Conservation (phyloP, 208 protist genomes). For the Balamuthia mandrillaris region DNA sequence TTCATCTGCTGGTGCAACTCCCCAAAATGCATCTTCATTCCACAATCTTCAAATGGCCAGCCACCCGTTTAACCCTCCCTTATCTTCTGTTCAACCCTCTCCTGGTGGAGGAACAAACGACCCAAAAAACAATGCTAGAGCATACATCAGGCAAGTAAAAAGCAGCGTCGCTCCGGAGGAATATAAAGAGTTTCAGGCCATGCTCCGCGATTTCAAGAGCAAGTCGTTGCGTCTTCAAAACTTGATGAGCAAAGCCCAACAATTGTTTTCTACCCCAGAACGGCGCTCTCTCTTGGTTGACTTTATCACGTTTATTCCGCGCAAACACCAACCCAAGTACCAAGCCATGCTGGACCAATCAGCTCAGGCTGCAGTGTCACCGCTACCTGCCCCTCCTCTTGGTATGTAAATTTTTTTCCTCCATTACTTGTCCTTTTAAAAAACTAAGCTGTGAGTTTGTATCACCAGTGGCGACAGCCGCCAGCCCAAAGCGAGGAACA, state of each 20-base stretch:
- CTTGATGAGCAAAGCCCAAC: neutral
- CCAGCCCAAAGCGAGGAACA: neutral
- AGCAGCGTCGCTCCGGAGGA: neutral
- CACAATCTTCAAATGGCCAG: no score
- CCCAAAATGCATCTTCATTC: no score
- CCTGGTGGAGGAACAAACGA: no score
- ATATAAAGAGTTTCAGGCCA: constrained; percentile 17
- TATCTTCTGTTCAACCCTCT: no score
- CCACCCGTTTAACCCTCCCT: no score
- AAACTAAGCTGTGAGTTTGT: no score
- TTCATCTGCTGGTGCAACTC: no score
- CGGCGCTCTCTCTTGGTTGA: neutral
- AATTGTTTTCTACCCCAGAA: neutral
- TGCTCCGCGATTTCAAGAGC: neutral
- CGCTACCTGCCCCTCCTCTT: neutral
- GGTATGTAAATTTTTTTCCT: no score
- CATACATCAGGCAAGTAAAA: neutral
- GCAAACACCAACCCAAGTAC: neutral
- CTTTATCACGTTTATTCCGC: constrained; percentile 4
- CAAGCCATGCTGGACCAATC: neutral
- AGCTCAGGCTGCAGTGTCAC: neutral
- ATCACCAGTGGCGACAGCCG: neutral
- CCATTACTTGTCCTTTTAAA: no score
- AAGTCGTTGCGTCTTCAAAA: neutral
- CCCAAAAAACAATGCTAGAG: neutral